Evolutionary conservation across 2,329 filamentous ascomycete genomes (phyloP), one percentile per base, ranked within the genome.

Genomic region (Xylariaceae sp.): DNA sequence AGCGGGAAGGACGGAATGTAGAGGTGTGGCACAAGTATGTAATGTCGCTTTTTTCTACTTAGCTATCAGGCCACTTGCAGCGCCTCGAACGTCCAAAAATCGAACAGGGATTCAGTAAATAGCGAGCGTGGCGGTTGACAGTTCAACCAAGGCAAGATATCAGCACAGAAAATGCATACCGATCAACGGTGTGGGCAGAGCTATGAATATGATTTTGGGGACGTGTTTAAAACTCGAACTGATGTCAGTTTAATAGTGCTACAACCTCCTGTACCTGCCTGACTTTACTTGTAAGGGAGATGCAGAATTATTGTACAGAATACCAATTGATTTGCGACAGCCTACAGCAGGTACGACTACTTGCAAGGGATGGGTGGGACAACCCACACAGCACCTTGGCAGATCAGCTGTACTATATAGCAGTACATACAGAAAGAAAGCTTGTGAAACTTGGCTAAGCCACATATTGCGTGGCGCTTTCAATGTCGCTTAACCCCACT

Each of bases 41-140:
- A n/a, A 24, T 41, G 14, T 13, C 5, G 14, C 13, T 38, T 19
- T 40, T 30, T n/a, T 18, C 33, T 18, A 31, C 31, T 15, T 31
- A n/a, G 17, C 26, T 42, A 40, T 36, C 36, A 39, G 27, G 21
- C 36, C 31, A 38, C 32, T 36, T 12, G 31, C 35, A 47, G 41
- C 29, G 29, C 18, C 32, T 39, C 15, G 26, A 21, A 12, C 8
- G 23, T 15, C 24, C 27, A 24, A 9, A 19, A 17, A 24, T 35
- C 16, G 17, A 35, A n/a, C 15, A 31, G 5, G 23, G n/a, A n/a
- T n/a, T n/a, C n/a, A 11, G 19, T 37, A 17, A 16, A 12, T 19
- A 31, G n/a, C 16, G 34, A 35, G 23, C 31, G 36, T 13, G 28
- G 30, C 15, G 13, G 24, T 30, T 16, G 33, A 31, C 13, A 28